Evolutionary conservation across 768 basidiomycete genomes (phyloP).

Genomic region (Dacryopinax primogenitus): DNA sequence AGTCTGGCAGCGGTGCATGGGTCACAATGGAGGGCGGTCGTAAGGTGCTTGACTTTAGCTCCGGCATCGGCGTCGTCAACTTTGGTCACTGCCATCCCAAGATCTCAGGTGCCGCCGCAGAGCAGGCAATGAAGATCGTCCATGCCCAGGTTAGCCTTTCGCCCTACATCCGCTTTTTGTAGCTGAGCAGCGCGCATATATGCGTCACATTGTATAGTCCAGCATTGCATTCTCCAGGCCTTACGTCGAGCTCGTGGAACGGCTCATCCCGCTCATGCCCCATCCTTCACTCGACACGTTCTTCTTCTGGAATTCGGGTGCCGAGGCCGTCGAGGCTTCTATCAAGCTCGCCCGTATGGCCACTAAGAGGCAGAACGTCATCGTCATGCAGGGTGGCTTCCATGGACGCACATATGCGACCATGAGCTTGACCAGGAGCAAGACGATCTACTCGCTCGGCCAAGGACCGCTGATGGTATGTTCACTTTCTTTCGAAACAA

Average conservation of each 20-base stretch:
- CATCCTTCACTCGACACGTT: constrained; percentile 83
- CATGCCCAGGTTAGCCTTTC: constrained; percentile 51
- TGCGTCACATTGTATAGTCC: too few relatives aligned
- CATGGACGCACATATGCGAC: constrained; percentile 90
- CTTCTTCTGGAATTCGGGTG: constrained; percentile 95
- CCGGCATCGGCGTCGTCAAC: constrained; percentile 77
- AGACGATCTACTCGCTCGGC: constrained; percentile 78
- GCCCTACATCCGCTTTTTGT: constrained; percentile 18
- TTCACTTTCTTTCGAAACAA: neutral
- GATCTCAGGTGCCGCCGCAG: constrained; percentile 76
- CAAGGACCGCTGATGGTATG: constrained; percentile 70
- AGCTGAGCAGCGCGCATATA: neutral
- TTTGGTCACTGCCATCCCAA: constrained; percentile 80
- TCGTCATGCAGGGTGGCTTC: constrained; percentile 83
- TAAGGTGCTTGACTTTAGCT: constrained; percentile 69
- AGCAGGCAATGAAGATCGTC: constrained; percentile 69
- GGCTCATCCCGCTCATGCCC: constrained; percentile 79
- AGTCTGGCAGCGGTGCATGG: constrained; percentile 45
- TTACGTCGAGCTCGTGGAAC: constrained; percentile 75
- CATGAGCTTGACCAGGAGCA: constrained; percentile 87
- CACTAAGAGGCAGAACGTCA: constrained; percentile 77
- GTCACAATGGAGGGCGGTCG: constrained; percentile 60
- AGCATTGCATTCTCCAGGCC: constrained; percentile 80
- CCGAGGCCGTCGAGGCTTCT: constrained; percentile 82
- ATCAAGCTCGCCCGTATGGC: constrained; percentile 72